Conservation (phyloP, 768 basidiomycete genomes). For the Mycena vitilis region DNA sequence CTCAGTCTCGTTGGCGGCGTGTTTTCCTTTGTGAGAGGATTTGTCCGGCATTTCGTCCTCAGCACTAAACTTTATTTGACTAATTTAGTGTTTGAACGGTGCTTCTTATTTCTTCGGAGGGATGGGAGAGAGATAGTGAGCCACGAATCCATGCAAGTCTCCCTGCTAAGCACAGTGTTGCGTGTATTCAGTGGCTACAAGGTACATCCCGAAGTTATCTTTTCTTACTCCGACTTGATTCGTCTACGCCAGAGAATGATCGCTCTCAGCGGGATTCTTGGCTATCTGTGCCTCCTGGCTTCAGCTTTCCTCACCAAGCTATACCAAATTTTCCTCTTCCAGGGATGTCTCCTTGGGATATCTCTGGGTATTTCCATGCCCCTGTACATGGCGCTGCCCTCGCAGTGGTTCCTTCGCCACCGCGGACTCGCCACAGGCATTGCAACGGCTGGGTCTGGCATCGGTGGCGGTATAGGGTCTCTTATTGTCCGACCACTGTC, state of each 20-base stretch:
- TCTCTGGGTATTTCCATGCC: conserved; percentile 41
- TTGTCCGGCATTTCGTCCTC: not conserved
- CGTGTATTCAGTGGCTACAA: conserved; percentile 36
- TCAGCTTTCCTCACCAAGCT: conserved; percentile 45
- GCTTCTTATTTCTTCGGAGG: conserved; percentile 45
- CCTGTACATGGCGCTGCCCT: conserved; percentile 47
- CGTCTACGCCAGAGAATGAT: conserved; percentile 41
- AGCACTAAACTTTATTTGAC: too few species aligned
- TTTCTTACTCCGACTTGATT: not conserved
- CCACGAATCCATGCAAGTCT: not conserved
- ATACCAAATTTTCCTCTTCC: conserved; percentile 47
- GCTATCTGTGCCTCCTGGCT: conserved; percentile 43
- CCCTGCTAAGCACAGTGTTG: too few species aligned
- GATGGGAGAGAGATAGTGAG: conserved; percentile 48
- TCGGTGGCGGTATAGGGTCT: conserved; percentile 43
- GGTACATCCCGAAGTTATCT: conserved; percentile 4
- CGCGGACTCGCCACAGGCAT: conserved; percentile 49
- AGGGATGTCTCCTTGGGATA: conserved; percentile 38
- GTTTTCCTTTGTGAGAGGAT: conserved; percentile 36
- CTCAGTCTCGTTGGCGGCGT: conserved; percentile 42
- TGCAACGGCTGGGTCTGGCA: conserved; percentile 46
- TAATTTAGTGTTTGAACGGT: conserved; percentile 38
- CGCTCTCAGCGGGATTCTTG: conserved; percentile 42
- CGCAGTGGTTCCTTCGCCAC: conserved; percentile 48
- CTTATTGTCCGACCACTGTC: conserved; percentile 40